These are phyloP conservation scores for Pogostemon cablin DNA, from an alignment of 257 asterid species.

Conservation along the genomic window DNA sequence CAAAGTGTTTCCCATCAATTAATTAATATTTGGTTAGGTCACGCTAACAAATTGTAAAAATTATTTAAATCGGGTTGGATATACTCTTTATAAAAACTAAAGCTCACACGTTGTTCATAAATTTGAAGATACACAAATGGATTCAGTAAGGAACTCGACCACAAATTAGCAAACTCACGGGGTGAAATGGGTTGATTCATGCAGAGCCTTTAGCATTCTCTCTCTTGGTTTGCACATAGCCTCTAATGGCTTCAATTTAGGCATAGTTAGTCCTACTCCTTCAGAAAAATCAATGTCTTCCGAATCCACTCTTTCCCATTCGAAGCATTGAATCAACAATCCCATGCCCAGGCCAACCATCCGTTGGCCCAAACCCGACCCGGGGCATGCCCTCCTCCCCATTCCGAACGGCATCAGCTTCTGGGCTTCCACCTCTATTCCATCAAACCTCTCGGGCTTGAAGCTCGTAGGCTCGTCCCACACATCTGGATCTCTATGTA, in stretches of 20 bases:
- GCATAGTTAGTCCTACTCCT: constrained; percentile 48
- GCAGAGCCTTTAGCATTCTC: constrained; percentile 20
- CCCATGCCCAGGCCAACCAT: constrained; percentile 46
- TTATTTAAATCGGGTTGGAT: no score
- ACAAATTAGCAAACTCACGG: not conserved
- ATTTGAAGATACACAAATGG: not conserved
- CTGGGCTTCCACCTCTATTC: constrained; percentile 28
- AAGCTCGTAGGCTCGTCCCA: constrained; percentile 45
- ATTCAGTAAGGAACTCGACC: not conserved
- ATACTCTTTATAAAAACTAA: no score
- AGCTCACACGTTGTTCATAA: no score
- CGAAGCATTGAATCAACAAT: constrained; percentile 46
- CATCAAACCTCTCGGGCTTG: constrained; percentile 49
- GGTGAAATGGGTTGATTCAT: not conserved
- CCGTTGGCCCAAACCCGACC: constrained; percentile 38
- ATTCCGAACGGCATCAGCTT: constrained; percentile 46
- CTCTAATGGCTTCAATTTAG: constrained; percentile 44
- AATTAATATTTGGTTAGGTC: no score
- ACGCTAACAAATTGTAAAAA: no score
- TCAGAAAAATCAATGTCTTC: constrained; percentile 41
- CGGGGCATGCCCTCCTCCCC: constrained; percentile 55
- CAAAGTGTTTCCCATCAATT: no score
- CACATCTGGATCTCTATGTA: constrained; percentile 43
- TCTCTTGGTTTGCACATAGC: constrained; percentile 44
- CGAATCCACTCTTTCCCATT: constrained; percentile 37